These are phyloP conservation scores for Apostasia ramifera DNA, from an alignment of 106 monocot species.

Conservation along the genomic window DNA sequence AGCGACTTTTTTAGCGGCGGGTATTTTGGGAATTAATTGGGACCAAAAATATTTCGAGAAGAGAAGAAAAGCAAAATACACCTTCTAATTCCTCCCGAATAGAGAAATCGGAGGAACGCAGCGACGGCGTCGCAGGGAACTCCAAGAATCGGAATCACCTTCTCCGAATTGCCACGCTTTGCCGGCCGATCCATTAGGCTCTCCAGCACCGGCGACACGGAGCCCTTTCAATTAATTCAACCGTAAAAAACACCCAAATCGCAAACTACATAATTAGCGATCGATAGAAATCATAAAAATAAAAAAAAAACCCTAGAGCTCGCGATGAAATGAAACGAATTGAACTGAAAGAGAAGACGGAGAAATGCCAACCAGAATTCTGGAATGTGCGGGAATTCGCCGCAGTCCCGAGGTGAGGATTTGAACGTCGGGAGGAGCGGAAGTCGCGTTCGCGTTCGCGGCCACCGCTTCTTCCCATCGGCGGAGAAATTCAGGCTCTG, in stretches of 20 bases:
- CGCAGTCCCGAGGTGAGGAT: slow-evolving; percentile 18
- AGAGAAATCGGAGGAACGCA: slow-evolving; percentile 41
- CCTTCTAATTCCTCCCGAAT: slow-evolving; percentile 17
- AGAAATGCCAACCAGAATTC: slow-evolving; percentile 14
- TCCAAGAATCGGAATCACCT: slow-evolving; percentile 33
- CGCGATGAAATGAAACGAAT: background rate
- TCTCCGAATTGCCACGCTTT: slow-evolving; percentile 2
- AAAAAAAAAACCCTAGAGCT: background rate
- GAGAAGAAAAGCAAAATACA: background rate
- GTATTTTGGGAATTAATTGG: no score
- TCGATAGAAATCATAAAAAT: background rate
- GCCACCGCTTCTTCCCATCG: background rate
- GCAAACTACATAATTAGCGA: background rate
- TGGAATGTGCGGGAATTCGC: slow-evolving; percentile 20
- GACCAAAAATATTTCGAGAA: background rate
- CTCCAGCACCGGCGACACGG: slow-evolving; percentile 52
- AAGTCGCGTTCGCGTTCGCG: background rate
- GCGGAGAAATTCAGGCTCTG: background rate
- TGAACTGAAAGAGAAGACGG: background rate
- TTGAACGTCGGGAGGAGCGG: slow-evolving; percentile 5
- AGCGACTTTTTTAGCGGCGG: no score
- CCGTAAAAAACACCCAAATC: no score
- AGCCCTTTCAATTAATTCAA: slow-evolving; percentile 10
- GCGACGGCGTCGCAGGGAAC: slow-evolving; percentile 53
- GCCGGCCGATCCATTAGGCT: slow-evolving; percentile 9